These are phyloP conservation scores for Hanseniaspora pseudoguilliermondii DNA, from an alignment of 805 yeast species.

Conservation along the genomic window DNA sequence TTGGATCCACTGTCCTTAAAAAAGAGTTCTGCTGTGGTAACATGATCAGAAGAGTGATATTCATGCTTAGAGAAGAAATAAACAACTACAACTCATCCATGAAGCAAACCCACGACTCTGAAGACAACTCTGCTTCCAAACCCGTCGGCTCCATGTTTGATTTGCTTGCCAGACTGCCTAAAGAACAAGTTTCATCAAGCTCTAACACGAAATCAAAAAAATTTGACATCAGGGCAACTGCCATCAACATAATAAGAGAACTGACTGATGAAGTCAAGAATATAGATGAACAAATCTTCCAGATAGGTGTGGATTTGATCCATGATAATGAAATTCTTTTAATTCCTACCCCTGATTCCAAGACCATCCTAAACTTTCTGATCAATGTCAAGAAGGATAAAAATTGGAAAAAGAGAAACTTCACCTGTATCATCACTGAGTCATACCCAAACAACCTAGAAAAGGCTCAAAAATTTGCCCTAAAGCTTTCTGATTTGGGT, in stretches of 20 bases:
- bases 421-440: conserved; percentile 85
- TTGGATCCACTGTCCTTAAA: conserved; percentile 56
- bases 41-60: conserved; percentile 76
- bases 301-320: conserved; percentile 82
- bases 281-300: conserved; percentile 81
- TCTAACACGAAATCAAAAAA: conserved; percentile 24
- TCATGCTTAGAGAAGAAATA: conserved; percentile 75
- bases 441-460: conserved; percentile 79
- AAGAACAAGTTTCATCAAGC: conserved; percentile 20
- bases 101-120: conserved; percentile 16
- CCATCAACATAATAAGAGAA: conserved; percentile 85
- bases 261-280: conserved; percentile 81
- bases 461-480: conserved; percentile 67
- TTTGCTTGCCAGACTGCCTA: conserved; percentile 9
- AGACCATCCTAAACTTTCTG: conserved; percentile 76
- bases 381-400: conserved; percentile 59
- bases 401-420: conserved; percentile 50
- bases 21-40: conserved; percentile 82
- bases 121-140: conserved; percentile 18
- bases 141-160: conserved; percentile 11
- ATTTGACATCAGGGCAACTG: conserved; percentile 62
- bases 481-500: conserved; percentile 65
- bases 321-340: conserved; percentile 75
- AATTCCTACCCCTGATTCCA: conserved; percentile 91
- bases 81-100: conserved; percentile 18